Conservation (phyloP, 176 grass and related monocot genomes). For the Triticum timopheevii region DNA sequence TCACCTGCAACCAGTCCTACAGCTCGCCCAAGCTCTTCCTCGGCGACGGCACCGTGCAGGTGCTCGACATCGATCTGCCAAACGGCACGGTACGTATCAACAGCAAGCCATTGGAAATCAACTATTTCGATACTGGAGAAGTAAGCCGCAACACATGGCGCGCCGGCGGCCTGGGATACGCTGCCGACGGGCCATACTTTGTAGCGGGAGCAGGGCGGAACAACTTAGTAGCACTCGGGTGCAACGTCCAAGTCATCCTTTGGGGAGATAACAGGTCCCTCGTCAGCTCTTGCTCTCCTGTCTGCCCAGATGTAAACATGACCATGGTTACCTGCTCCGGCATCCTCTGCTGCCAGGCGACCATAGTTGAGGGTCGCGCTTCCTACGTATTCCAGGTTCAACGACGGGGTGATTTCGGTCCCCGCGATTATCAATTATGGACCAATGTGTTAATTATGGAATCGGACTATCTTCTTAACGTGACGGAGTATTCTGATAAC, state of each 20-base stretch:
- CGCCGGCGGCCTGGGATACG: not conserved
- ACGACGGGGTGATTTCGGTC: not conserved
- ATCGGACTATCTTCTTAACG: not conserved
- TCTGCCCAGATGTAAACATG: not conserved
- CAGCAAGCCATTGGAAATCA: not conserved
- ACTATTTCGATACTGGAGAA: no score
- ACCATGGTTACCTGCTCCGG: not conserved
- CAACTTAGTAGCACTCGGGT: constrained; percentile 28
- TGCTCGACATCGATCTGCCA: not conserved
- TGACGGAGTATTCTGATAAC: not conserved
- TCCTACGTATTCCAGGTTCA: not conserved
- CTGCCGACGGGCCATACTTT: not conserved
- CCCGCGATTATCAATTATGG: no score
- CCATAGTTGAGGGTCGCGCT: not conserved
- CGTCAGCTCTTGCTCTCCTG: constrained; percentile 5
- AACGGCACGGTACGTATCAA: not conserved
- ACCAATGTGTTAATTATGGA: not conserved
- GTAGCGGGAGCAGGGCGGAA: not conserved
- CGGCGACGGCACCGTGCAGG: not conserved
- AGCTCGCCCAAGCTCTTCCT: constrained; percentile 39
- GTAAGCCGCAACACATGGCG: not conserved
- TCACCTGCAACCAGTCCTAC: constrained; percentile 31
- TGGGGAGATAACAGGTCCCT: not conserved
- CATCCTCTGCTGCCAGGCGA: constrained; percentile 23
- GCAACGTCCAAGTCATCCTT: constrained; percentile 2